Evolutionary conservation across 768 basidiomycete genomes (phyloP).

Genomic region (Psilocybe cubensis): DNA sequence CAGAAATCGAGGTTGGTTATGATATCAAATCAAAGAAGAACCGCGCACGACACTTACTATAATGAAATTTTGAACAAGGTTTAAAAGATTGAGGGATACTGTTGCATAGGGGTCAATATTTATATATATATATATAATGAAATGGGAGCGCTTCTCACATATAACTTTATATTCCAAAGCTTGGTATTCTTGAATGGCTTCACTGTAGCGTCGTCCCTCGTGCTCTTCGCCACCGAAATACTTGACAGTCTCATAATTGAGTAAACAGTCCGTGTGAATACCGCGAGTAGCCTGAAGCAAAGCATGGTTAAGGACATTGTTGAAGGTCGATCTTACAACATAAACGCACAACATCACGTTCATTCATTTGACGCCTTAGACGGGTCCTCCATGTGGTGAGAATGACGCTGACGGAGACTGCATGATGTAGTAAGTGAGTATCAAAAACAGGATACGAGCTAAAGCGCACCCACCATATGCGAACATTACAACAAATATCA

Average conservation of each 20-base stretch:
- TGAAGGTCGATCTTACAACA: slow-evolving; percentile 5
- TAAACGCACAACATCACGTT: slow-evolving; percentile 68
- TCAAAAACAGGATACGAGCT: slow-evolving; percentile 36
- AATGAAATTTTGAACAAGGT: slow-evolving; percentile 81
- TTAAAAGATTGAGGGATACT: slow-evolving; percentile 77
- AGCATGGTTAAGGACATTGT: background rate
- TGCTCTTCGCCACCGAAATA: slow-evolving; percentile 88
- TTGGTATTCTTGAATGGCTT: slow-evolving; percentile 78
- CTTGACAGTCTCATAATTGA: slow-evolving; percentile 87
- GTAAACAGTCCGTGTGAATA: slow-evolving; percentile 80
- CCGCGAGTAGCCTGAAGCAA: slow-evolving; percentile 65
- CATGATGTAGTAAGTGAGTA: slow-evolving; percentile 47
- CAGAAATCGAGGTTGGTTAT: background rate
- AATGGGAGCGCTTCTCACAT: slow-evolving; percentile 40
- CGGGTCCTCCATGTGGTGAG: slow-evolving; percentile 77
- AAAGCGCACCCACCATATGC: slow-evolving; percentile 59
- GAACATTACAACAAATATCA: slow-evolving; percentile 75
- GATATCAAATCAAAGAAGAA: background rate
- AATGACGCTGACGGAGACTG: slow-evolving; percentile 58
- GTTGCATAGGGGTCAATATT: slow-evolving; percentile 5
- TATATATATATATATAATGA: slow-evolving; percentile 5
- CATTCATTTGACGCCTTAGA: slow-evolving; percentile 79
- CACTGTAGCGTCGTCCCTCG: slow-evolving; percentile 70
- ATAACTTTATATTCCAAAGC: slow-evolving; percentile 74
- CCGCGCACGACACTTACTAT: slow-evolving; percentile 59